Base-by-base conservation (phyloP, 2,329 filamentous ascomycete species). In the Fusarium graminum region DNA sequence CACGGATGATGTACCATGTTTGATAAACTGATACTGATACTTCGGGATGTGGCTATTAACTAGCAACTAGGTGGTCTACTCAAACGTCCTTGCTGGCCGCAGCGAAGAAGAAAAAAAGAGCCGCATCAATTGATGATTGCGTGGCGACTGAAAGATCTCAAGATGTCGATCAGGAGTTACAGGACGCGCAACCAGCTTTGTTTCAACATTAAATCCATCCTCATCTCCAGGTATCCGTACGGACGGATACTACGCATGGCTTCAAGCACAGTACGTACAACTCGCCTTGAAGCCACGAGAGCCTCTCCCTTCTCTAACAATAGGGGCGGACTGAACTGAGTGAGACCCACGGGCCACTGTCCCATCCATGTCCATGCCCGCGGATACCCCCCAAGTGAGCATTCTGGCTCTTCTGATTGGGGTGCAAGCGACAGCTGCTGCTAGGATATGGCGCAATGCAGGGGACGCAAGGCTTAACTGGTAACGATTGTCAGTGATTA, bases 381-480 rank as follows among this genome's bases (percentile, higher is more conserved):
- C 52, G 51, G 49, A 43, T 44, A 39, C 39, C 59, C 44, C 30
- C 59, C 44, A 28, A 38, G 58, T 52, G 59, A 49, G 52, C 52
- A 43, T 58, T 56, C 44, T 63, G 30, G 59, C 55, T 47, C 36
- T 50, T 59, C 43, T 65, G 52, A 66, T 70, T 68, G 63, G 69
- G 58, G 51, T 67, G 34, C 36, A 57, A 55, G 59, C 61, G 51
- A 64, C 29, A 43, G 19, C 26, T 52, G 45, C 49, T 56, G 51
- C 64, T 56, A 50, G 65, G 67, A 69, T 72, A 72, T 72, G 69
- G 69, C 69, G 69, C 69, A 72, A 72, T 67, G 52, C 53, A 72
- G 59, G 69, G 69, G 41, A 49, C 41, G 46, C 62, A 70, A 67
- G 62, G 69, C 59, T 52, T 56, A 60, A 66, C 51, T 59, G 55